Evolutionary conservation across 331 rosid genomes (phyloP).

Genomic region (Prunus yedoensis): DNA sequence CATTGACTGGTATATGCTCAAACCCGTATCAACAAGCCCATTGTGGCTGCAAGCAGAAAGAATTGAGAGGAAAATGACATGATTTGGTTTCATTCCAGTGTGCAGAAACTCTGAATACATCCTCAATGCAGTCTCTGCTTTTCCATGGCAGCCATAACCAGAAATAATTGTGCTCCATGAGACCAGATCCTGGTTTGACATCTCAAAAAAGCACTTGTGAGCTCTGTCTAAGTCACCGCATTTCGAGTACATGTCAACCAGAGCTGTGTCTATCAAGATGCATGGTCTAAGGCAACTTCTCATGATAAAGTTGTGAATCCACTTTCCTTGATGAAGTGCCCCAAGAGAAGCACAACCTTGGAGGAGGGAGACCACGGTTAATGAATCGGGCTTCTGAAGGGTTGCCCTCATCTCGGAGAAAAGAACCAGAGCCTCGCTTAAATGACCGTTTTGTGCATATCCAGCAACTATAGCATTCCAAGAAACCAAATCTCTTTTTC

Average conservation of each 20-base stretch:
- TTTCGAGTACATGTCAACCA: slow-evolving; percentile 91
- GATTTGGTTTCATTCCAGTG: slow-evolving; percentile 69
- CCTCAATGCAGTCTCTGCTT: slow-evolving; percentile 64
- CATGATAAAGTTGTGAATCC: slow-evolving; percentile 60
- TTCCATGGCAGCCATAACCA: slow-evolving; percentile 84
- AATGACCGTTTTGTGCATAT: slow-evolving; percentile 67
- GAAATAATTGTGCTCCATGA: slow-evolving; percentile 87
- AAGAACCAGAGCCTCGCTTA: slow-evolving; percentile 51
- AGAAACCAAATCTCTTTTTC: slow-evolving; percentile 72
- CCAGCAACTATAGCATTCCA: slow-evolving; percentile 87
- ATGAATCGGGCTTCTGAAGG: slow-evolving; percentile 72
- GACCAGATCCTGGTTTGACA: slow-evolving; percentile 60
- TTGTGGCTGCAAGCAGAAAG: slow-evolving; percentile 88
- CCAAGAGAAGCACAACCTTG: slow-evolving; percentile 86
- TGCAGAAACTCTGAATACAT: slow-evolving; percentile 59
- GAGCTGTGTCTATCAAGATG: slow-evolving; percentile 78
- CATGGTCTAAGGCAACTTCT: slow-evolving; percentile 59
- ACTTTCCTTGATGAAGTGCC: slow-evolving; percentile 70
- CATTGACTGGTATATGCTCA: slow-evolving; percentile 75
- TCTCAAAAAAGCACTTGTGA: slow-evolving; percentile 63
- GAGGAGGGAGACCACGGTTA: slow-evolving; percentile 76
- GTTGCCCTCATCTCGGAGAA: slow-evolving; percentile 63
- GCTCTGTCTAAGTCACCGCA: slow-evolving; percentile 76
- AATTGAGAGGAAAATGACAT: slow-evolving; percentile 75
- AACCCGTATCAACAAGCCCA: slow-evolving; percentile 70